Evolutionary conservation across 2,329 filamentous ascomycete genomes (phyloP).

Genomic region (Neofusicoccum ribis): DNA sequence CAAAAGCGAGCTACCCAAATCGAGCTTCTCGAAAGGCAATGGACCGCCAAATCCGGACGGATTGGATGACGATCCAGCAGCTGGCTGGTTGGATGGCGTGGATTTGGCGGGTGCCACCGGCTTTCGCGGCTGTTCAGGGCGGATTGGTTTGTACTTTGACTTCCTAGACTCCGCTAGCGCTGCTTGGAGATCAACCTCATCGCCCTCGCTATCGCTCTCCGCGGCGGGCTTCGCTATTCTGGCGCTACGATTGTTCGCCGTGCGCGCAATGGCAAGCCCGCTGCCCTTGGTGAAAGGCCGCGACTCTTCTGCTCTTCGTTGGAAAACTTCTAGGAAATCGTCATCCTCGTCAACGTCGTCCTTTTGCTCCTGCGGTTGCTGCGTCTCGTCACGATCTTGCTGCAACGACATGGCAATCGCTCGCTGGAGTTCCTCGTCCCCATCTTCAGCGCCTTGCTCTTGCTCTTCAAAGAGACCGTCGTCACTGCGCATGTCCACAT

Average conservation of each 20-base stretch:
- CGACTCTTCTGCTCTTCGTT: conserved; percentile 46
- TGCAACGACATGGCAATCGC: conserved; percentile 84
- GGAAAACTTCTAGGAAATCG: conserved; percentile 47
- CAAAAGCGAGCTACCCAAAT: conserved; percentile 64
- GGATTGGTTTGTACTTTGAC: conserved; percentile 35
- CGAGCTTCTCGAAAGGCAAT: conserved; percentile 80
- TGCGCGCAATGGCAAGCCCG: conserved; percentile 65
- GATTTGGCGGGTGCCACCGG: conserved; percentile 20
- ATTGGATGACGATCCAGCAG: conserved; percentile 53
- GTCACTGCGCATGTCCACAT: conserved; percentile 44
- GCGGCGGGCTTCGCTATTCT: conserved; percentile 46
- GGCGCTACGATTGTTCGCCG: conserved; percentile 72
- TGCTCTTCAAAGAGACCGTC: conserved; percentile 60
- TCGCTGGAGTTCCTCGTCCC: conserved; percentile 74
- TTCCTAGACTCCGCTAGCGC: conserved; percentile 72
- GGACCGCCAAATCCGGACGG: conserved; percentile 71
- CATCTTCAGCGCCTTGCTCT: conserved; percentile 49
- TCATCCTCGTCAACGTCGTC: conserved; percentile 45
- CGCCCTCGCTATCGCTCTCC: conserved; percentile 64
- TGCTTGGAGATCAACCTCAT: conserved; percentile 74
- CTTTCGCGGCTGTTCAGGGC: conserved; percentile 3
- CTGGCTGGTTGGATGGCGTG: conserved; percentile 27
- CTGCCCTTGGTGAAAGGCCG: conserved; percentile 48
- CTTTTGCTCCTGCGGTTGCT: conserved; percentile 42
- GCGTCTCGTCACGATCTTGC: conserved; percentile 50